phyloP scores from a whole-genome alignment of 805 yeast genomes.

The Osmozyma mogii region DNA sequence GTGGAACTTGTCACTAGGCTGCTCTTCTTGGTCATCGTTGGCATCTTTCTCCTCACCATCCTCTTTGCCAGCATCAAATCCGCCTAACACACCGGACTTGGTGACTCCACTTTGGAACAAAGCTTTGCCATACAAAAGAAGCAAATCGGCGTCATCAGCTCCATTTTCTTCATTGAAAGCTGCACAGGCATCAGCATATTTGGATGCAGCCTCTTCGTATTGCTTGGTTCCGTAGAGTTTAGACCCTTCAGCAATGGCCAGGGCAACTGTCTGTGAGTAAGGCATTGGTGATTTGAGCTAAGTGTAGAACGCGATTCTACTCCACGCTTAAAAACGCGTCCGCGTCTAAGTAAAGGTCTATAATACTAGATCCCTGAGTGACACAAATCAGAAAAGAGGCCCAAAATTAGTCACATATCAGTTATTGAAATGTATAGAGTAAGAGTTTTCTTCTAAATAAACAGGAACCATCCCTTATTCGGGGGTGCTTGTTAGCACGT shows the following conservation, averaged over 20 bases:
- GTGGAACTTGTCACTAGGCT: constrained; percentile 12
- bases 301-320: too few relatives aligned
- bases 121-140: constrained; percentile 72
- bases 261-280: too few relatives aligned
- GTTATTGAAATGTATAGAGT: too few relatives aligned
- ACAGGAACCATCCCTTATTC: too few relatives aligned
- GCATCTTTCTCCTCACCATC: constrained; percentile 1
- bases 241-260: constrained; percentile 52
- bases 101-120: constrained; percentile 70
- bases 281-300: too few relatives aligned
- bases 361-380: too few relatives aligned
- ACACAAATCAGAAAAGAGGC: too few relatives aligned
- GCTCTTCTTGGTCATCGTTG: constrained; percentile 5
- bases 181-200: constrained; percentile 70
- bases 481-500: too few relatives aligned
- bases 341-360: too few relatives aligned
- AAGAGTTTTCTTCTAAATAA: too few relatives aligned
- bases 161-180: constrained; percentile 37
- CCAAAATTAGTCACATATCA: too few relatives aligned
- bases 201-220: constrained; percentile 60
- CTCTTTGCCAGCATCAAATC: constrained; percentile 4
- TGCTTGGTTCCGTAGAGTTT: constrained; percentile 55
- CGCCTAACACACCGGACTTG: constrained; percentile 69
- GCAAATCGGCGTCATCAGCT: constrained; percentile 66
- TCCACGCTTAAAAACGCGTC: too few relatives aligned